Conservation (phyloP, 345 rosid species). For the Murraya paniculata region DNA sequence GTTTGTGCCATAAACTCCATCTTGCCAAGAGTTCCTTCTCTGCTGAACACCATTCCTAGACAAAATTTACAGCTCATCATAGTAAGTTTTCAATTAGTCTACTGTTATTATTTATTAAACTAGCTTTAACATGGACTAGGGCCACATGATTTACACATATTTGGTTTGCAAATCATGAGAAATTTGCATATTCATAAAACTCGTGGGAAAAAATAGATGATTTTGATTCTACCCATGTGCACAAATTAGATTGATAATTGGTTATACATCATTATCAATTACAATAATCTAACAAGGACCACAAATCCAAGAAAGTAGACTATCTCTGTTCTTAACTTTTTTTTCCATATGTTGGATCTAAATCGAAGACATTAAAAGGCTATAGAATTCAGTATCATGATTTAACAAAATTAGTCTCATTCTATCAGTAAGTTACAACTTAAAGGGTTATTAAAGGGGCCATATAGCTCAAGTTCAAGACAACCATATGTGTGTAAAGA, state of each 20-base stretch:
- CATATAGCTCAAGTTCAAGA: not conserved
- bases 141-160: not conserved
- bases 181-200: not conserved
- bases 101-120: not conserved
- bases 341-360: not conserved
- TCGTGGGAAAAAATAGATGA: not conserved
- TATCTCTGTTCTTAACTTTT: not conserved
- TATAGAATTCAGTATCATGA: not conserved
- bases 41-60: slow-evolving; percentile 81
- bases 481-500: not conserved
- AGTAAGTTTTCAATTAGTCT: not conserved
- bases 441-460: not conserved
- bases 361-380: not conserved
- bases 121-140: not conserved
- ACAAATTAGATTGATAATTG: not conserved
- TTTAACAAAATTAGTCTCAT: not conserved
- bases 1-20: slow-evolving; percentile 77
- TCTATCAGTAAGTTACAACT: not conserved
- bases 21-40: slow-evolving; percentile 80
- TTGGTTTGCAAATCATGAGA: not conserved
- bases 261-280: not conserved
- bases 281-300: not conserved
- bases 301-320: not conserved
- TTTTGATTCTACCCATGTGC: not conserved
- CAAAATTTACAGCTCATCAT: not conserved